These are phyloP conservation scores for Cyphellophora europaea DNA, from an alignment of 2,329 filamentous ascomycete genomes.

Conservation along the genomic window DNA sequence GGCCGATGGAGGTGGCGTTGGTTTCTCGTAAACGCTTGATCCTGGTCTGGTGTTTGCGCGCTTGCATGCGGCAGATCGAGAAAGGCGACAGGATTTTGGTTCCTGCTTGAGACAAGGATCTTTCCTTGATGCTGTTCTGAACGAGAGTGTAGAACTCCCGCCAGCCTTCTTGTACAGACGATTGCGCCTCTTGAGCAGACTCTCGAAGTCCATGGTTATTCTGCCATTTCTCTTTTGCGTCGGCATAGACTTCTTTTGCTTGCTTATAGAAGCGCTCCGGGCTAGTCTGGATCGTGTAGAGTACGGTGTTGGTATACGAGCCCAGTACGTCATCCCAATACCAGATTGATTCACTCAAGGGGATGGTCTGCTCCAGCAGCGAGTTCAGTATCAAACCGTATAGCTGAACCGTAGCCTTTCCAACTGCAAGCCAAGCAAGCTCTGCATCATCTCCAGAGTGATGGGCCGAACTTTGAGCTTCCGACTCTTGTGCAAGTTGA, in stretches of 20 bases:
- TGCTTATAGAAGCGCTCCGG: conserved; percentile 67
- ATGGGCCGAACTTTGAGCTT: conserved; percentile 19
- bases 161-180: conserved; percentile 36
- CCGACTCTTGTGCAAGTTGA: conserved; percentile 39
- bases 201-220: conserved; percentile 22
- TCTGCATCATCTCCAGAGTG: conserved; percentile 42
- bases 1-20: conserved; percentile 76
- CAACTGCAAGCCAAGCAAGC: conserved; percentile 81
- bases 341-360: conserved; percentile 77
- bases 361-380: conserved; percentile 73
- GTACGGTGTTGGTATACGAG: conserved; percentile 65
- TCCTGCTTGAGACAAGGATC: conserved; percentile 62
- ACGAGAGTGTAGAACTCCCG: conserved; percentile 70
- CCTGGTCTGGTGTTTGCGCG: conserved; percentile 60
- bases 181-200: conserved; percentile 10
- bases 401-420: conserved; percentile 84
- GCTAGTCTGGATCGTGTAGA: conserved; percentile 81
- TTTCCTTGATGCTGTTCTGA: conserved; percentile 62
- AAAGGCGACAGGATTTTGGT: conserved; percentile 68
- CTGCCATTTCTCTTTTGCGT: conserved; percentile 19
- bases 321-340: conserved; percentile 89
- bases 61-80: conserved; percentile 64
- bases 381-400: conserved; percentile 72
- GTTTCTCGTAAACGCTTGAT: conserved; percentile 67
- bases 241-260: conserved; percentile 56